Evolutionary conservation across 164 flowering plant genomes (phyloP).

Genomic region (Tinospora cordifolia): DNA sequence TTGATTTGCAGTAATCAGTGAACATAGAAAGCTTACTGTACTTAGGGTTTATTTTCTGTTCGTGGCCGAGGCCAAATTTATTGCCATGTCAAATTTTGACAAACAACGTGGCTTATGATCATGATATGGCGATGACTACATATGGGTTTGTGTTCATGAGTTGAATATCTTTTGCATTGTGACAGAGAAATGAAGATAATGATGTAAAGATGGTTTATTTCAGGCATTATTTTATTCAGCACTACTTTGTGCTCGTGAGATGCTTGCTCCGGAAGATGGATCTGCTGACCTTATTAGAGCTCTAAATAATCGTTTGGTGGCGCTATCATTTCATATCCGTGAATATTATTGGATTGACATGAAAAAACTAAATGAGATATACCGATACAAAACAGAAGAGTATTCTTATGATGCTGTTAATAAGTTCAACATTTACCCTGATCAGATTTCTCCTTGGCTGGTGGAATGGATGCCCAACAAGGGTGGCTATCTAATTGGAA

Average conservation of each 20-base stretch:
- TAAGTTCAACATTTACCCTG: slow-evolving; percentile 91
- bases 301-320: slow-evolving; percentile 67
- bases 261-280: slow-evolving; percentile 77
- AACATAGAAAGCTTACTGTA: too few species aligned
- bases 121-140: neutral
- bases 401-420: slow-evolving; percentile 91
- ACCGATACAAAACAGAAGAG: slow-evolving; percentile 88
- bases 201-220: slow-evolving; percentile 9
- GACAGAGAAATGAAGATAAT: neutral
- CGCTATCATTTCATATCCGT: slow-evolving; percentile 79
- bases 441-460: slow-evolving; percentile 83
- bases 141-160: neutral
- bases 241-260: slow-evolving; percentile 75
- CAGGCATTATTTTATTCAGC: slow-evolving; percentile 92
- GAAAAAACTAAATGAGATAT: slow-evolving; percentile 74
- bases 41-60: too few species aligned
- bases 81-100: neutral
- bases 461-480: slow-evolving; percentile 77
- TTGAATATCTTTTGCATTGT: neutral
- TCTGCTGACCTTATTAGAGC: slow-evolving; percentile 70
- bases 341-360: slow-evolving; percentile 88
- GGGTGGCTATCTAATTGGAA: slow-evolving; percentile 90
- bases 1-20: neutral
- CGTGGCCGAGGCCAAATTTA: neutral
- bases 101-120: neutral